Percentiles rank a stretch among this genome's conserved stretches.
Conservation (phyloP, 768 basidiomycete species). For the Vararia minispora region DNA sequence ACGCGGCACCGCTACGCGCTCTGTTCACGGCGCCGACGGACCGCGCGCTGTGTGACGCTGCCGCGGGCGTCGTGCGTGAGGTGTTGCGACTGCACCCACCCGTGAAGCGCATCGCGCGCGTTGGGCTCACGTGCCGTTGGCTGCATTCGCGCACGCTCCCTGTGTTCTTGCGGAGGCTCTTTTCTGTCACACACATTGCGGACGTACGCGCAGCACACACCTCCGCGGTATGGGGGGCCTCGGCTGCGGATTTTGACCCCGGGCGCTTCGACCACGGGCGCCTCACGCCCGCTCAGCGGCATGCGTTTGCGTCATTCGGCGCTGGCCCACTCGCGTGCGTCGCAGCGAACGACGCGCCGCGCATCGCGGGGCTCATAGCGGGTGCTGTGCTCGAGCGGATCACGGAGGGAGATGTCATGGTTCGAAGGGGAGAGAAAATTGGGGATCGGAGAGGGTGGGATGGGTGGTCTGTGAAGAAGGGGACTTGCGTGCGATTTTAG, state of each 20-base stretch:
- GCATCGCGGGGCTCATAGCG: slow-evolving; percentile 37
- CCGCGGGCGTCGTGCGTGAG: slow-evolving; percentile 30
- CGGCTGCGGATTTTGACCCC: slow-evolving; percentile 32
- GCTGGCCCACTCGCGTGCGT: slow-evolving; percentile 35
- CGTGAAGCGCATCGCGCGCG: slow-evolving; percentile 36
- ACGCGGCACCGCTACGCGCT: slow-evolving; percentile 11
- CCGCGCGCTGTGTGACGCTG: slow-evolving; percentile 15
- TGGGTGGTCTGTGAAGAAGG: slow-evolving; percentile 24
- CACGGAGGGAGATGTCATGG: slow-evolving; percentile 18
- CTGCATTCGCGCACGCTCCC: slow-evolving; percentile 19
- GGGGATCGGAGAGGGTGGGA: slow-evolving; percentile 33
- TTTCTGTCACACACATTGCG: slow-evolving; percentile 14
- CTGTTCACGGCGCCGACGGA: slow-evolving; percentile 28
- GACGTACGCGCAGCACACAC: slow-evolving; percentile 17
- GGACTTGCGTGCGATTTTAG: not conserved
- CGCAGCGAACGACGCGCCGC: slow-evolving; percentile 38
- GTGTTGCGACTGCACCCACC: slow-evolving; percentile 41
- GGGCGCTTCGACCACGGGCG: slow-evolving; percentile 25
- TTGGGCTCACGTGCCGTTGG: no score
- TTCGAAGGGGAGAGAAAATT: slow-evolving; percentile 21
- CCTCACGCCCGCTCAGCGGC: slow-evolving; percentile 13
- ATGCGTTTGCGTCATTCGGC: slow-evolving; percentile 35
- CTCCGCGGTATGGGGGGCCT: slow-evolving; percentile 25
- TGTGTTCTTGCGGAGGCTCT: not conserved
- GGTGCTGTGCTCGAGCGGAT: slow-evolving; percentile 29